Base-by-base conservation (phyloP, 2,329 filamentous ascomycete genomes). In the Ophiobolus disseminans region DNA sequence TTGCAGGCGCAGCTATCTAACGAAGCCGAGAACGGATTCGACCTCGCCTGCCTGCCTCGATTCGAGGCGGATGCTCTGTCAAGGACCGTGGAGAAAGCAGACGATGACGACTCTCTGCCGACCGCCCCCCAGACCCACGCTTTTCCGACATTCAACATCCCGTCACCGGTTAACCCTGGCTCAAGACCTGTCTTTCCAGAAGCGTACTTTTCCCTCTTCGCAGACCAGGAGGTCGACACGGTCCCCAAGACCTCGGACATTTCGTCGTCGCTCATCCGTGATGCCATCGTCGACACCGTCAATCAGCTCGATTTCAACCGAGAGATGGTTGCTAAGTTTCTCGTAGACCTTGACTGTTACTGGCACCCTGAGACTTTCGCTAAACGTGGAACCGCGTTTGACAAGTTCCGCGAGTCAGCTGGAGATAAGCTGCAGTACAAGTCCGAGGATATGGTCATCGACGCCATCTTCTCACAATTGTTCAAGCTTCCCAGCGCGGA, bases 381-480 rank as follows among this genome's bases (percentile, higher is more conserved):
- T 48, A 96, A 96, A 76, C 88, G 94, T 48, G 92, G 91, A 1
- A 97, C 91, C 1, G 86, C 91, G 0, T 97, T 96, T 65, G 94
- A 99, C 72, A 88, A 91, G 66, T 83, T 99, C 39, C 84, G 88
- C 25, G 84, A 87, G 35, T 66, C 82, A 16, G 70, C 78, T 1
- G 87, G 87, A 36, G 80, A 87, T 14, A 84, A 85, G 56, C 85
- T 88, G 11, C 92, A 90, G 0, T 99, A 94, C 93, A 99, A 99
- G 74, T 91, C 94, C 0, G 94, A 99, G 76, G 94, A 99, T 74
- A 89, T 97, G 49, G 90, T 89, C 3, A 91, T 99, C n/a, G 94
- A 99, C 72, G 91, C 93, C 4, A 91, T 97, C 48, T 99, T 99
- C 73, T 96, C 92, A 1, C 93, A 97, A 73, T 81, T 99, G 32